Percentiles rank a stretch among this genome's conserved stretches.
phyloP scores from a whole-genome alignment of 495 filamentous ascomycete genomes.

The Penicillium riverlandense region DNA sequence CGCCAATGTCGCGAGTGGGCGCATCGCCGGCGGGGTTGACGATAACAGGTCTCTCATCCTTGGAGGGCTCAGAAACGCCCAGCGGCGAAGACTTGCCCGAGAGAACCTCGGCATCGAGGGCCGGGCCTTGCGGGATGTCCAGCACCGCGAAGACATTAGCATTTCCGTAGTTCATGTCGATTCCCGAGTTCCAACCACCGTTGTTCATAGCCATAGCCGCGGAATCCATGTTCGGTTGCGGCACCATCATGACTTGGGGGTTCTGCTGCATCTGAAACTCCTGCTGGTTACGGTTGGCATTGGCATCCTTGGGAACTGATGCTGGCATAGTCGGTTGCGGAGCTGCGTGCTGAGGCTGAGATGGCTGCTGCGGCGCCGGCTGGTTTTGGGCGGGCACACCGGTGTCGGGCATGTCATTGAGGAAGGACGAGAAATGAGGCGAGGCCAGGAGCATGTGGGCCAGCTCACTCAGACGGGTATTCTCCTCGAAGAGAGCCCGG shows the following conservation, averaged over 20 bases:
- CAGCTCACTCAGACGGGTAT: constrained; percentile 67
- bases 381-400: constrained; percentile 31
- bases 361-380: constrained; percentile 15
- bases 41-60: constrained; percentile 45
- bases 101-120: constrained; percentile 52
- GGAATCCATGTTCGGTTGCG: constrained; percentile 64
- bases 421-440: constrained; percentile 73
- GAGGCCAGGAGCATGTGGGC: constrained; percentile 80
- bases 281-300: constrained; percentile 43
- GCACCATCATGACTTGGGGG: constrained; percentile 61
- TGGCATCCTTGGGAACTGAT: constrained; percentile 52
- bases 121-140: constrained; percentile 63
- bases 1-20: constrained; percentile 20
- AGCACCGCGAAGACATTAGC: constrained; percentile 75
- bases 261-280: constrained; percentile 54
- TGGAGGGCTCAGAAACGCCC: constrained; percentile 28
- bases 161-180: constrained; percentile 54
- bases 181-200: constrained; percentile 47
- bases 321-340: neutral
- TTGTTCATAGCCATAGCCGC: constrained; percentile 50
- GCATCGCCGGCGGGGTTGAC: constrained; percentile 30
- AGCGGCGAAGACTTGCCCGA: constrained; percentile 58
- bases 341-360: constrained; percentile 28
- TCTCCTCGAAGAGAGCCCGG: constrained; percentile 68
- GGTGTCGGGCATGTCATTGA: constrained; percentile 62